A percentile compares a stretch with the other conserved stretches of the same genome.
Conservation (phyloP, 257 asterid species). For the Solanum chaucha region DNA sequence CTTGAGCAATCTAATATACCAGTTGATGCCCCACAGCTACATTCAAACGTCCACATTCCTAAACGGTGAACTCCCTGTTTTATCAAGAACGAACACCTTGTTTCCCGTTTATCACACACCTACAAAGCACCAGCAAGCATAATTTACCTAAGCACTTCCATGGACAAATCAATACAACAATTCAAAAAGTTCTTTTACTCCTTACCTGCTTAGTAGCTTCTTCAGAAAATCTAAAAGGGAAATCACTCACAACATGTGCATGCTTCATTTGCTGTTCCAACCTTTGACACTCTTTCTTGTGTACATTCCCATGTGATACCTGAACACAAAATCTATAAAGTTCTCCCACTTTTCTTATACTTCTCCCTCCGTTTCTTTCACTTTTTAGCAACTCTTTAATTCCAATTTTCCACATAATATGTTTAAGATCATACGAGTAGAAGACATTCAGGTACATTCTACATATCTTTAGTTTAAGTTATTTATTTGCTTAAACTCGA, state of each 20-base stretch:
- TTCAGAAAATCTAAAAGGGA: slow-evolving; percentile 63
- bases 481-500: neutral
- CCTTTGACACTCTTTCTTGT: slow-evolving; percentile 68
- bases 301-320: slow-evolving; percentile 67
- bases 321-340: neutral
- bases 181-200: neutral
- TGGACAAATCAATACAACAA: neutral
- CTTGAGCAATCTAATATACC: slow-evolving; percentile 19
- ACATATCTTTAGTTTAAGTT: neutral
- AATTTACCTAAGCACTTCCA: neutral
- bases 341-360: neutral
- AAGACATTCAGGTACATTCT: neutral
- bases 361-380: neutral
- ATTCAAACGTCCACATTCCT: slow-evolving; percentile 86
- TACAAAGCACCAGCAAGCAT: slow-evolving; percentile 1
- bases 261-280: slow-evolving; percentile 60
- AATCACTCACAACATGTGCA: slow-evolving; percentile 33
- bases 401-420: neutral
- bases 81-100: slow-evolving; percentile 50
- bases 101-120: slow-evolving; percentile 23
- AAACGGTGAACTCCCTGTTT: slow-evolving; percentile 42
- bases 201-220: slow-evolving; percentile 37
- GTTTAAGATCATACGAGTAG: neutral
- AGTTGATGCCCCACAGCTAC: slow-evolving; percentile 48
- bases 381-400: neutral